Evolutionary conservation across 371 early-diverging fungal genomes (phyloP), one percentile per base, ranked within the genome.

Genomic region (Coemansia sp.): DNA sequence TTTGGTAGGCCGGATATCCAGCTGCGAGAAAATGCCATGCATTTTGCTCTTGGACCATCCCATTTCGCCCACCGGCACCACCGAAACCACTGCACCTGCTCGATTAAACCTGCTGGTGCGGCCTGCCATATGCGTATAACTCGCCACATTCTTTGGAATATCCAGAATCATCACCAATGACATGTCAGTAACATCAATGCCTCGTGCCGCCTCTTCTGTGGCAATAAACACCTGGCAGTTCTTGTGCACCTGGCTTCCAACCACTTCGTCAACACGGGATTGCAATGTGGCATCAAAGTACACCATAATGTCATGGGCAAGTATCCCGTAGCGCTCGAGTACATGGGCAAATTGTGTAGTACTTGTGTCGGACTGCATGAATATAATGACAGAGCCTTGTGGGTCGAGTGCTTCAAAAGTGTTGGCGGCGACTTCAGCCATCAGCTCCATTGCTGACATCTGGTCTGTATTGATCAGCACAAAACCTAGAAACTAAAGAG

Each of bases 41-140:
- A 80, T 78, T 40, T 77, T 79, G 62, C 79, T 71, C 66, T 80
- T 79, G n/a, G 48, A 62, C 54, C 51, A 67, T 23, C 67, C 71
- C 12, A 58, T 24, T 2, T 26, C 17, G 39, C 73, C 74, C 53
- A 67, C 63, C 1, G 79, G 69, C 17, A 79, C 65, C 2, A 80
- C 70, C 8, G 80, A 57, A 3, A 80, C 63, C 15, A 73, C 75
- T 0, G 46, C 41, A 57, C 80, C 80, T 0, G 48, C 1, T 6
- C 71, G 64, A 1, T 74, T 74, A 41, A 73, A 80, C 5, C 80
- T 39, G 1, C 79, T 74, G 0, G 79, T 61, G 4, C 80, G 63
- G 0, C 80, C 80, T 1, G 78, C 56, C 68, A 80, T 61, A 29
- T 80, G 80, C 4, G 64, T 51, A 28, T 80, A 80, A 51, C 75